phyloP scores from a whole-genome alignment of 306 rosid species.

The Malus asiatica region DNA sequence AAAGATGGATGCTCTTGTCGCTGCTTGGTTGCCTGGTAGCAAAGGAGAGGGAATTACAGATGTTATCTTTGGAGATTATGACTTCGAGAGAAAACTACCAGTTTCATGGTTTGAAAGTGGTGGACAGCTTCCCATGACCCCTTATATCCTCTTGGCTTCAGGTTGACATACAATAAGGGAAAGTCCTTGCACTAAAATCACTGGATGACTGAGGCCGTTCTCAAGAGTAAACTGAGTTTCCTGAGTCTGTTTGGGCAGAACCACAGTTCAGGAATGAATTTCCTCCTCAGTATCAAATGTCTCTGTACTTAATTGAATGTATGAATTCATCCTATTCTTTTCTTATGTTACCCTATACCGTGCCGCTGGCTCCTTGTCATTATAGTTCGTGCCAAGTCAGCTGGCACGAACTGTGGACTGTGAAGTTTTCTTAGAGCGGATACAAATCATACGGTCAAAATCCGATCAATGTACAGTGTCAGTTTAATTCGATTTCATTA shows the following conservation, averaged over 20 bases:
- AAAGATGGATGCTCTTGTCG: conserved; percentile 59
- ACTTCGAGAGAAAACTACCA: conserved; percentile 66
- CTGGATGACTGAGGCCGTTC: neutral
- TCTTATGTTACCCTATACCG: neutral
- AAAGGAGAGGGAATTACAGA: conserved; percentile 82
- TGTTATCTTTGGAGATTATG: conserved; percentile 64
- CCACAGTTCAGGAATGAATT: neutral
- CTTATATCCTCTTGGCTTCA: conserved; percentile 72
- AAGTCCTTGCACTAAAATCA: neutral
- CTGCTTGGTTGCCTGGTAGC: conserved; percentile 92
- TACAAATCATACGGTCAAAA: neutral
- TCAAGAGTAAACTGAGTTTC: neutral
- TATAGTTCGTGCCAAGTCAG: neutral
- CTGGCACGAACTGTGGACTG: neutral
- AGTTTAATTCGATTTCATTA: neutral
- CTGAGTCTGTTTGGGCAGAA: neutral
- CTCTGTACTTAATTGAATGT: neutral
- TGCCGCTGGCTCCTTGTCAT: neutral
- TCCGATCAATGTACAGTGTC: conserved; percentile 1
- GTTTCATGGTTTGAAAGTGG: conserved; percentile 66
- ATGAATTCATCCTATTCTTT: neutral
- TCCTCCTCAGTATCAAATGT: neutral
- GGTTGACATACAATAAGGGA: conserved; percentile 26
- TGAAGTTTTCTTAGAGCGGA: neutral
- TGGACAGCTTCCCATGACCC: conserved; percentile 53